A percentile compares a stretch with the other conserved stretches of the same genome.
Evolutionary conservation across 2,329 filamentous ascomycete species (phyloP).

Genomic region (Arthrobotrys iridis): DNA sequence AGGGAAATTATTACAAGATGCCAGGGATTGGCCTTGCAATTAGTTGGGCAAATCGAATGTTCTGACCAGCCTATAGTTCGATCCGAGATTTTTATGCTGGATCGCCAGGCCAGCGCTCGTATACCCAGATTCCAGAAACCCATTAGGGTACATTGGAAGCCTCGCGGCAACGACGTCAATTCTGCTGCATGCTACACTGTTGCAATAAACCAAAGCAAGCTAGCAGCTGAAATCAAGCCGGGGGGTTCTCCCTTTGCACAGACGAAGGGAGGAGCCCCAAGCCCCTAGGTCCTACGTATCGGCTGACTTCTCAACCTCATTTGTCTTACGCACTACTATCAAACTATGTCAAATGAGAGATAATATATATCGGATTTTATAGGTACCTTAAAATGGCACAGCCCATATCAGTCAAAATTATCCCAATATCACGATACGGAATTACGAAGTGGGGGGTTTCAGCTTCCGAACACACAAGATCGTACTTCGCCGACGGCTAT

Average conservation of each 20-base stretch:
- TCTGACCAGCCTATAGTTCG: not conserved
- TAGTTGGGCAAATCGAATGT: not conserved
- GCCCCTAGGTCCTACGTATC: not conserved
- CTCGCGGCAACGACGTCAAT: not conserved
- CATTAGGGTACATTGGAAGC: not conserved
- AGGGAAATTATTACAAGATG: not conserved
- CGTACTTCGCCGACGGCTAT: slow-evolving; percentile 4
- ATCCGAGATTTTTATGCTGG: not conserved
- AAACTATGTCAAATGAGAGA: not conserved
- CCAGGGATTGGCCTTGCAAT: not conserved
- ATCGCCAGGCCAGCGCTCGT: not conserved
- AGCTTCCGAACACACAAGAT: not conserved
- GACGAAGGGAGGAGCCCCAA: not conserved
- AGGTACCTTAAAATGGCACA: slow-evolving; percentile 6
- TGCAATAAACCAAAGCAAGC: slow-evolving; percentile 1
- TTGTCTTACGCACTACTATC: slow-evolving; percentile 7
- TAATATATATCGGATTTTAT: slow-evolving; percentile 18
- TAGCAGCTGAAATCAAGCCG: not conserved
- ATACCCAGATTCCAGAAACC: slow-evolving; percentile 8
- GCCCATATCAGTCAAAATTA: slow-evolving; percentile 7
- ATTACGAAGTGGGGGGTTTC: slow-evolving; percentile 43
- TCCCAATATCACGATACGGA: slow-evolving; percentile 22
- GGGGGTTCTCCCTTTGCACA: not conserved
- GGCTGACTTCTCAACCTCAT: slow-evolving; percentile 1
- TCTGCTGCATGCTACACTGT: not conserved